A percentile compares a stretch with the other conserved stretches of the same genome.
phyloP scores from a whole-genome alignment of 805 yeast genomes.

The Metschnikowia similis region DNA sequence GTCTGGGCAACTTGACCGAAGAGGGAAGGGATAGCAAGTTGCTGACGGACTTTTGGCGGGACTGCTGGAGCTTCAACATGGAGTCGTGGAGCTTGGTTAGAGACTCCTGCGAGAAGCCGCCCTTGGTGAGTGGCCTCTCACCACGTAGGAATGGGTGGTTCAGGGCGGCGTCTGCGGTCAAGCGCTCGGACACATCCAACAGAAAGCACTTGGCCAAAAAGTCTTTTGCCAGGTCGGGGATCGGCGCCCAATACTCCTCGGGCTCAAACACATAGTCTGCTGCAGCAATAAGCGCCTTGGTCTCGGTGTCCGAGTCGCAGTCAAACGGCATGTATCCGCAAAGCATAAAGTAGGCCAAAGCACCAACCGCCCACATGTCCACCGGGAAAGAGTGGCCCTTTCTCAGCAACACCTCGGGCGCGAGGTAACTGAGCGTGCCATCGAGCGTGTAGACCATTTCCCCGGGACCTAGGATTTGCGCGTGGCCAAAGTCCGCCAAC shows the following conservation, averaged over 20 bases:
- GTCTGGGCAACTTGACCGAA: constrained; percentile 3
- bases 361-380: constrained; percentile 78
- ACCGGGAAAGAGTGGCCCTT: constrained; percentile 57
- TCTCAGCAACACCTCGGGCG: constrained; percentile 59
- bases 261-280: constrained; percentile 63
- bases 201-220: constrained; percentile 54
- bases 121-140: not conserved
- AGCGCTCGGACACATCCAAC: constrained; percentile 42
- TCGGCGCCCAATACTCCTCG: constrained; percentile 50
- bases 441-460: constrained; percentile 12
- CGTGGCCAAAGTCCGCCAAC: constrained; percentile 64
- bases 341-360: constrained; percentile 62
- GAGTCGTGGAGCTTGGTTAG: constrained; percentile 15
- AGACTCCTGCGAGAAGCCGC: constrained; percentile 12
- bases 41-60: constrained; percentile 7
- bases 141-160: constrained; percentile 38
- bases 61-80: constrained; percentile 12
- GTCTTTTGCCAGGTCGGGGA: constrained; percentile 51
- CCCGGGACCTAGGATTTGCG: constrained; percentile 39
- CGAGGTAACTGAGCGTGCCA: constrained; percentile 73
- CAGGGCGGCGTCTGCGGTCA: constrained; percentile 42
- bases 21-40: constrained; percentile 2
- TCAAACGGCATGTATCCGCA: constrained; percentile 78
- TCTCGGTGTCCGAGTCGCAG: constrained; percentile 65
- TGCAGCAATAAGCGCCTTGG: constrained; percentile 54